Conservation (phyloP, 768 basidiomycete genomes). For the Leccinum uliginosum region DNA sequence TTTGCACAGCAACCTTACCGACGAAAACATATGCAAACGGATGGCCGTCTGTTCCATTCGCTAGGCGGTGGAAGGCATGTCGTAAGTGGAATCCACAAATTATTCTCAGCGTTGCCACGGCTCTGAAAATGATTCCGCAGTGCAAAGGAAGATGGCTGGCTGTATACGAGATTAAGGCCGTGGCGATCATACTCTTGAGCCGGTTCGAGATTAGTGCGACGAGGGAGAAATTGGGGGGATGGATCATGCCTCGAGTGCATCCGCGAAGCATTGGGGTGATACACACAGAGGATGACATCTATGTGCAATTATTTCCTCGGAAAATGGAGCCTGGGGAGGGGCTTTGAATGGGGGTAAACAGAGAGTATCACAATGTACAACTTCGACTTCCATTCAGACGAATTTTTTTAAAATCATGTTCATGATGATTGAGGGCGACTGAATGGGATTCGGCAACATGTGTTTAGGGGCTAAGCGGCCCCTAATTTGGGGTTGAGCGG, state of each 20-base stretch:
- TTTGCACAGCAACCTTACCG: slow-evolving; percentile 15
- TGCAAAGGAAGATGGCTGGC: slow-evolving; percentile 26
- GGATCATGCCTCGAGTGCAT: slow-evolving; percentile 10
- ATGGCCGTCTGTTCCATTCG: slow-evolving; percentile 8
- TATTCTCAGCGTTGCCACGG: background rate
- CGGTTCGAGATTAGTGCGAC: slow-evolving; percentile 12
- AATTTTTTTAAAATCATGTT: background rate
- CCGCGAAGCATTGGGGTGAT: slow-evolving; percentile 8
- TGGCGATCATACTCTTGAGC: slow-evolving; percentile 14
- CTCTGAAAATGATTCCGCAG: slow-evolving; percentile 1
- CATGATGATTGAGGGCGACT: background rate
- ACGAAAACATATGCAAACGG: slow-evolving; percentile 13
- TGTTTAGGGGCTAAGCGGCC: background rate
- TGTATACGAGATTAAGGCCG: slow-evolving; percentile 20
- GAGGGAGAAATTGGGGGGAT: background rate
- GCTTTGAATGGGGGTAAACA: background rate
- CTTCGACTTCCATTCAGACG: background rate
- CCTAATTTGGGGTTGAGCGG: background rate
- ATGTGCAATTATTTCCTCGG: slow-evolving; percentile 3
- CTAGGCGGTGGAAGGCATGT: slow-evolving; percentile 17
- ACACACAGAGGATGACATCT: slow-evolving; percentile 19
- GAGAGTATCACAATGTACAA: background rate
- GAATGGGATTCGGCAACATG: background rate
- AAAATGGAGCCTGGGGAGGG: background rate
- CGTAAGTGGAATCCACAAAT: slow-evolving; percentile 2